Evolutionary conservation across 148 eudicot species (phyloP).

Genomic region (Agrostemma githago): DNA sequence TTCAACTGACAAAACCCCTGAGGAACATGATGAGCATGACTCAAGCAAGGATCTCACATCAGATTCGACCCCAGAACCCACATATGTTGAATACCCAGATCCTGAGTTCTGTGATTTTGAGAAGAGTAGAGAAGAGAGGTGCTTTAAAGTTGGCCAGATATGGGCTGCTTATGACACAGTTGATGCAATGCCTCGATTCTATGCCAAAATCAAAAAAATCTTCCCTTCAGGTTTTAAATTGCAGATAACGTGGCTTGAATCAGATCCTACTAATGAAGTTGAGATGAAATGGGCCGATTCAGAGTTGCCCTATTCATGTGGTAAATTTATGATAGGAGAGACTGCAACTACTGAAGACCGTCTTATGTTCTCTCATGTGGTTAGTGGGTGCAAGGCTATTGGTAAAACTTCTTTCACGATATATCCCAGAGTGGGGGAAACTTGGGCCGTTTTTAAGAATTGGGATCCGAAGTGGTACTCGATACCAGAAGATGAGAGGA

Average conservation of each 20-base stretch:
- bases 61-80: conserved; percentile 30
- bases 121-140: conserved; percentile 34
- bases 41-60: conserved; percentile 24
- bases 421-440: conserved; percentile 67
- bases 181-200: conserved; percentile 90
- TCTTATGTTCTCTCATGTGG: conserved; percentile 66
- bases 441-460: conserved; percentile 72
- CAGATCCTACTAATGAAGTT: conserved; percentile 46
- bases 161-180: conserved; percentile 79
- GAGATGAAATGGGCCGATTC: conserved; percentile 45
- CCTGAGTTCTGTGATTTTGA: conserved; percentile 77
- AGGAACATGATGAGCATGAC: conserved; percentile 21
- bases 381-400: conserved; percentile 46
- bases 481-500: conserved; percentile 28
- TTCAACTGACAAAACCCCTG: conserved; percentile 16
- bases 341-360: conserved; percentile 46
- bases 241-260: conserved; percentile 70
- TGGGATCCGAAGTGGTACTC: conserved; percentile 67
- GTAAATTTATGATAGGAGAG: conserved; percentile 45
- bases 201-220: conserved; percentile 57
- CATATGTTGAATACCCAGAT: conserved; percentile 47
- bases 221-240: conserved; percentile 43
- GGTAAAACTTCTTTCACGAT: conserved; percentile 32
- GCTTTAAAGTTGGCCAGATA: conserved; percentile 55
- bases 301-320: conserved; percentile 67